Evolutionary conservation across 1,284 basidiomycete species (phyloP).

Genomic region (Tilletia caries): DNA sequence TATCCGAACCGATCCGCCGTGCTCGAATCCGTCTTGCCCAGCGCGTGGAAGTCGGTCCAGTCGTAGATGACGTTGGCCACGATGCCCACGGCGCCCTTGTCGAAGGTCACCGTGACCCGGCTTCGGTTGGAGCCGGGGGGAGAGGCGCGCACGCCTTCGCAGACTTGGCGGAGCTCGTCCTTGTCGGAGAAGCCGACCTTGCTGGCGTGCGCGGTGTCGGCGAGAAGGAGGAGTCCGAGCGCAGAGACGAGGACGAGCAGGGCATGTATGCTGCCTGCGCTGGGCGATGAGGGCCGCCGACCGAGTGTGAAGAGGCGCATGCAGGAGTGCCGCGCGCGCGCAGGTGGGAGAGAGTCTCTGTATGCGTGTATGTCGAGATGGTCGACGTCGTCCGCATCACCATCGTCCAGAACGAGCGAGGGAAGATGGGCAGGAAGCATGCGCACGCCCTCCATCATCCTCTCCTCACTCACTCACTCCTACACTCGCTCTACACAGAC

Average conservation of each 20-base stretch:
- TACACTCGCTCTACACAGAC: too few relatives aligned
- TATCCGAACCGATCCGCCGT: slow-evolving; percentile 63
- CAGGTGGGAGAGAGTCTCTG: too few relatives aligned
- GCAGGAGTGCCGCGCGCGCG: too few relatives aligned
- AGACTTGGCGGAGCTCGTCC: slow-evolving; percentile 4
- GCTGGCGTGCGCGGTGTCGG: neutral
- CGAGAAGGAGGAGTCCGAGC: neutral
- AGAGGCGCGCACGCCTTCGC: slow-evolving; percentile 5
- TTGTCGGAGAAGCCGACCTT: neutral
- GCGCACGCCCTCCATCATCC: too few relatives aligned
- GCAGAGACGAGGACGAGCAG: too few relatives aligned
- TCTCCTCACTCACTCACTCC: too few relatives aligned
- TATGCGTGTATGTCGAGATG: too few relatives aligned
- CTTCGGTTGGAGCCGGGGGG: neutral
- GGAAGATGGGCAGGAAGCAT: neutral
- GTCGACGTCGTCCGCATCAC: too few relatives aligned
- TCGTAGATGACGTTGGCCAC: slow-evolving; percentile 93
- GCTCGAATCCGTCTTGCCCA: slow-evolving; percentile 62
- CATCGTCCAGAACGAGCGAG: too few relatives aligned
- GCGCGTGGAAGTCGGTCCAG: slow-evolving; percentile 77
- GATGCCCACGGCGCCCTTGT: slow-evolving; percentile 73
- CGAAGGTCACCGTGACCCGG: slow-evolving; percentile 69
- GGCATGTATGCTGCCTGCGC: too few relatives aligned
- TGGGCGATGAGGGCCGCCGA: too few relatives aligned
- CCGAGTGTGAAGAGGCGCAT: too few relatives aligned